These are phyloP conservation scores for Acanthamoeba castellanii DNA, from an alignment of 208 protist species.

Conservation along the genomic window DNA sequence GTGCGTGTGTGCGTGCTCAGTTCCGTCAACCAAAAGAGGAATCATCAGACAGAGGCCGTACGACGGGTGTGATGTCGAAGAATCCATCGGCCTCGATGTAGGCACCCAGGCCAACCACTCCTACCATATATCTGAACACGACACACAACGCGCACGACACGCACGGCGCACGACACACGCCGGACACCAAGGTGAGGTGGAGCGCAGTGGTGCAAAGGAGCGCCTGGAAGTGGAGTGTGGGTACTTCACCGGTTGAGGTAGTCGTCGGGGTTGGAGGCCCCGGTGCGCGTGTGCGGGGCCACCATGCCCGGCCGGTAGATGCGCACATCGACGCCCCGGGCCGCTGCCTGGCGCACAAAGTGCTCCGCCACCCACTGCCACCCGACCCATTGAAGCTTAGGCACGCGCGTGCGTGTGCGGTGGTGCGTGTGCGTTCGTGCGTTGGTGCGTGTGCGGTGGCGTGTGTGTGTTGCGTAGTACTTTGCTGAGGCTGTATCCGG, in stretches of 20 bases:
- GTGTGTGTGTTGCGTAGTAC: background rate
- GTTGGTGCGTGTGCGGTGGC: background rate
- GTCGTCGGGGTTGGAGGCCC: slow-evolving; percentile 26
- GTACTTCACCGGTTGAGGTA: slow-evolving; percentile 13
- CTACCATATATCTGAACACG: background rate
- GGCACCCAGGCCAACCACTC: background rate
- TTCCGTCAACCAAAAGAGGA: background rate
- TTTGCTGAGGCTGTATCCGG: slow-evolving; percentile 34
- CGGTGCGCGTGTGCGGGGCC: background rate
- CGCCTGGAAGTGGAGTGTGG: background rate
- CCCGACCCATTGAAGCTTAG: too few species aligned
- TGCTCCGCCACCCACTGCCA: slow-evolving; percentile 50
- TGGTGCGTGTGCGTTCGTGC: background rate
- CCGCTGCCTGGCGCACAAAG: background rate
- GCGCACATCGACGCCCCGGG: background rate
- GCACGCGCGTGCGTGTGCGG: background rate
- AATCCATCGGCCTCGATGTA: background rate
- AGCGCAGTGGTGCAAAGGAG: background rate
- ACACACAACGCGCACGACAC: background rate
- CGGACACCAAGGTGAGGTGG: too few species aligned
- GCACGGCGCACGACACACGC: too few species aligned
- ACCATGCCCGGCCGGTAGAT: slow-evolving; percentile 55
- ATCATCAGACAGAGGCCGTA: background rate
- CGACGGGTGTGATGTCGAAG: slow-evolving; percentile 30
- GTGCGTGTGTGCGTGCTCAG: too few species aligned